phyloP scores from a whole-genome alignment of 2,329 filamentous ascomycete species.

The Fusarium equiseti region DNA sequence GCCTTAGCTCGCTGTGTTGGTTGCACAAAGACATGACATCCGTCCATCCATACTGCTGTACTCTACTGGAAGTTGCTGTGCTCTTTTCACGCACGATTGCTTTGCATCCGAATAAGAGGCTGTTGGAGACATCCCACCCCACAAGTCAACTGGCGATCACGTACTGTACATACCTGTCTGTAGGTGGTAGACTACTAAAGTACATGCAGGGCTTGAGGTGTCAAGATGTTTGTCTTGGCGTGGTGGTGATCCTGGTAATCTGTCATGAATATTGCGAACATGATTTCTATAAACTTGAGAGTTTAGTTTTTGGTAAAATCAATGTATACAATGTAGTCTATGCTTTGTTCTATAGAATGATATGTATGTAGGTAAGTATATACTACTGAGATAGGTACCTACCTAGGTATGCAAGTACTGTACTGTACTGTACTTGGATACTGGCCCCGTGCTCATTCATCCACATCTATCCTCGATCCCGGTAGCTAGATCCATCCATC shows the following conservation, averaged over 20 bases:
- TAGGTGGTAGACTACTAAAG: not conserved
- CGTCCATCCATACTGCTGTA: constrained; percentile 11
- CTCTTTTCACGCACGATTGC: not conserved
- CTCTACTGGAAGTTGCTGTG: not conserved
- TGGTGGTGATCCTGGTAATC: constrained; percentile 3
- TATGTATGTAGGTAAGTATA: not conserved
- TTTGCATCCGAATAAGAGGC: constrained; percentile 10
- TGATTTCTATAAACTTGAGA: not conserved
- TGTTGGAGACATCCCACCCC: constrained; percentile 8
- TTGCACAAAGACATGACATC: constrained; percentile 36
- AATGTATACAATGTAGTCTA: not conserved
- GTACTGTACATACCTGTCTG: not conserved
- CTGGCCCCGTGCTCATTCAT: constrained; percentile 13
- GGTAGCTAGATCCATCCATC: constrained; percentile 26
- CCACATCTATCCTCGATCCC: constrained; percentile 33
- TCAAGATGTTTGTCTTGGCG: constrained; percentile 12
- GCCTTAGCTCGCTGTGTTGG: constrained; percentile 36
- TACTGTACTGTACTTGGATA: not conserved
- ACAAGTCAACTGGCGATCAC: constrained; percentile 1
- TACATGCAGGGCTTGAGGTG: constrained; percentile 4
- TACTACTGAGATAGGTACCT: not conserved
- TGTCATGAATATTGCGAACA: not conserved
- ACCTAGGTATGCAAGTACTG: not conserved
- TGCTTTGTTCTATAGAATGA: not conserved
- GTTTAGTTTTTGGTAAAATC: not conserved